These are phyloP conservation scores for Candida buenavistaensis DNA, from an alignment of 1,139 yeast species.

Conservation along the genomic window DNA sequence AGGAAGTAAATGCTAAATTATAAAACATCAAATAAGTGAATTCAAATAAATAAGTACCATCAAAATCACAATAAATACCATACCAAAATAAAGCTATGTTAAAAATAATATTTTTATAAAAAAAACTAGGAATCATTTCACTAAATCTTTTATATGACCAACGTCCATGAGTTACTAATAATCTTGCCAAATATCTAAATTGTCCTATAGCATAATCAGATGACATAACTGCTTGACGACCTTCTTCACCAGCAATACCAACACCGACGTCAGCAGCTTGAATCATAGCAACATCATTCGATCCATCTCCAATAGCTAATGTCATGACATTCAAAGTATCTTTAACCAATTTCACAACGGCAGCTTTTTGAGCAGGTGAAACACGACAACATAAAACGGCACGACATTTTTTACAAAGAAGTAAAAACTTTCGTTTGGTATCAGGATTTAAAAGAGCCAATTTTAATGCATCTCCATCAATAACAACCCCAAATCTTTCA, in stretches of 20 bases:
- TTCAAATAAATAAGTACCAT: conserved; percentile 89
- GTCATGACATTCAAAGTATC: conserved; percentile 76
- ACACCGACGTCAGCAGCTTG: conserved; percentile 99
- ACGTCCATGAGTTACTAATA: conserved; percentile 88
- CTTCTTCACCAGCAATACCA: conserved; percentile 98
- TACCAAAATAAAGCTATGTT: conserved; percentile 91
- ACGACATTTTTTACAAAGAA: conserved; percentile 89
- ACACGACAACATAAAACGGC: conserved; percentile 97
- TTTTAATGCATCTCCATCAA: conserved; percentile 91
- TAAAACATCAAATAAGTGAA: conserved; percentile 90
- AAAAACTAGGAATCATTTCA: conserved; percentile 93
- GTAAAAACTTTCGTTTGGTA: conserved; percentile 64
- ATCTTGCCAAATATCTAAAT: conserved; percentile 76
- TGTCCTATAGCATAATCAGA: conserved; percentile 97
- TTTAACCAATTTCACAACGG: conserved; percentile 90
- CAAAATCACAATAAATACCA: conserved; percentile 81
- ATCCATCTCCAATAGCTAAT: conserved; percentile 97
- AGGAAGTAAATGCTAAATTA: conserved; percentile 90
- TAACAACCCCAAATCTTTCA: conserved; percentile 76
- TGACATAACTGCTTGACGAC: conserved; percentile 97
- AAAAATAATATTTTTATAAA: conserved; percentile 89
- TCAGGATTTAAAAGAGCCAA: conserved; percentile 61
- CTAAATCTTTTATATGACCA: conserved; percentile 92
- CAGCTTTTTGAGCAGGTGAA: conserved; percentile 94
- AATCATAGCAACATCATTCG: conserved; percentile 97